These are phyloP conservation scores for Colletotrichum horii DNA, from an alignment of 2,329 filamentous ascomycete genomes.

Conservation along the genomic window DNA sequence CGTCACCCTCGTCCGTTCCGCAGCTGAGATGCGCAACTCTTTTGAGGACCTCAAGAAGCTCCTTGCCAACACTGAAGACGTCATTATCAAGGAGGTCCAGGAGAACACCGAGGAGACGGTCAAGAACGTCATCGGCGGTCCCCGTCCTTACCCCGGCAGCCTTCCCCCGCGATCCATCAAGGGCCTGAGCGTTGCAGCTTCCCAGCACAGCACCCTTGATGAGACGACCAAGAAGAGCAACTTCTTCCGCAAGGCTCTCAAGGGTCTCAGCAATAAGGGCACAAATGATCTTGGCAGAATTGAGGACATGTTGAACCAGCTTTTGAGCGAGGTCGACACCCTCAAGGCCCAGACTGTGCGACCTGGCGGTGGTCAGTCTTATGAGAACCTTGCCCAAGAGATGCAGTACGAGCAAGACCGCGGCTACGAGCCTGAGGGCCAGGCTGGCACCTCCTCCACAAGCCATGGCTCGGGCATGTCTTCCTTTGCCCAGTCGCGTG, in stretches of 20 bases:
- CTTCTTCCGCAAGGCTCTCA: constrained; percentile 92
- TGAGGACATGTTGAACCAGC: constrained; percentile 88
- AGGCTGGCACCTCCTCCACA: constrained; percentile 73
- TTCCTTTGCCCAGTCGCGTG: constrained; percentile 62
- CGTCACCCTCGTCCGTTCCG: constrained; percentile 89
- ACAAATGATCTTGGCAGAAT: constrained; percentile 88
- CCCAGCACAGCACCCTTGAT: constrained; percentile 60
- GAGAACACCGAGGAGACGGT: constrained; percentile 86
- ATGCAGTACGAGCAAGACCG: constrained; percentile 70
- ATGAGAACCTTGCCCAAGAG: constrained; percentile 69
- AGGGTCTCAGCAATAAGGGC: constrained; percentile 86
- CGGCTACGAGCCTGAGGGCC: constrained; percentile 85
- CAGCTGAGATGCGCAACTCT: constrained; percentile 95
- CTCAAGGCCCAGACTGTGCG: constrained; percentile 67
- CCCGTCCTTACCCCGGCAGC: constrained; percentile 78
- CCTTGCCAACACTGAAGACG: constrained; percentile 86
- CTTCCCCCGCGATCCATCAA: constrained; percentile 66
- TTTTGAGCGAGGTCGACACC: constrained; percentile 89
- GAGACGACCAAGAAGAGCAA: constrained; percentile 83
- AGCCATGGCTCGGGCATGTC: constrained; percentile 76
- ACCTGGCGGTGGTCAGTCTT: constrained; percentile 63
- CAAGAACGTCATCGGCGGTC: constrained; percentile 82
- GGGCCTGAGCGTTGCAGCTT: constrained; percentile 43
- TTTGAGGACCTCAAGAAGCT: constrained; percentile 96
- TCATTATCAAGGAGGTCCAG: constrained; percentile 86